Evolutionary conservation across 257 asterid species (phyloP), one percentile per base, ranked within the genome.

Genomic region (Jasminum sambac): DNA sequence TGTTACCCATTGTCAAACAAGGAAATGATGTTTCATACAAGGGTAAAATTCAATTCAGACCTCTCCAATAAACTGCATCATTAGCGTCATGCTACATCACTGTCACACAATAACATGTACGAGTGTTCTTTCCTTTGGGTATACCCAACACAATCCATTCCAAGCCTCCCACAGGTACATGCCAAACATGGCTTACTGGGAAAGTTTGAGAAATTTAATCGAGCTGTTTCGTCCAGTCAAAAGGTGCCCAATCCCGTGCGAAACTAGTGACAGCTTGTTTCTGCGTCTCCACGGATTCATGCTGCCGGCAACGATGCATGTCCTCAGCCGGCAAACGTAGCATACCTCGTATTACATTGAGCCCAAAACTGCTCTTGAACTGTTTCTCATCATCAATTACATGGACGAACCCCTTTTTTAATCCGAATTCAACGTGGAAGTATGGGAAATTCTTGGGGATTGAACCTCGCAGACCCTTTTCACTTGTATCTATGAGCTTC

Each of bases 401-500:
- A n/a, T 95, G 99, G 67, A 87, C 98, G 5, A 86, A 95, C 11
- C 99, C 99, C 76, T 69, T 88, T 13, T 87, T 76, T 48, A 91
- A 77, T 34, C 98, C 98, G 40, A 94, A 94, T 67, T 94, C 99
- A 5, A 94, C 96, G n/a, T 94, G 96, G 77, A 94, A 94, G 71
- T 94, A 94, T 0, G 99, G 96, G 70, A 94, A 94, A 67, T 91
- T 87, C 82, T 89, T 89, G 21, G 99, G 99, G 76, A 94, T 91
- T 9, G 98, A 94, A 17, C 84, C 90, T 6, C 96, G 79, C 36
- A 94, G 80, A 30, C 98, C 98, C 82, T 89, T 94, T 48, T 79
- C 84, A 43, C 95, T 94, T 5, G 99, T 94, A 82, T 94, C 98
- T 5, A 94, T 91, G 25, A 94, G 89, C 87, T 94, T 94, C 87